Conservation (phyloP, 2,329 filamentous ascomycete species). For the Aspergillus quadrilineatus region DNA sequence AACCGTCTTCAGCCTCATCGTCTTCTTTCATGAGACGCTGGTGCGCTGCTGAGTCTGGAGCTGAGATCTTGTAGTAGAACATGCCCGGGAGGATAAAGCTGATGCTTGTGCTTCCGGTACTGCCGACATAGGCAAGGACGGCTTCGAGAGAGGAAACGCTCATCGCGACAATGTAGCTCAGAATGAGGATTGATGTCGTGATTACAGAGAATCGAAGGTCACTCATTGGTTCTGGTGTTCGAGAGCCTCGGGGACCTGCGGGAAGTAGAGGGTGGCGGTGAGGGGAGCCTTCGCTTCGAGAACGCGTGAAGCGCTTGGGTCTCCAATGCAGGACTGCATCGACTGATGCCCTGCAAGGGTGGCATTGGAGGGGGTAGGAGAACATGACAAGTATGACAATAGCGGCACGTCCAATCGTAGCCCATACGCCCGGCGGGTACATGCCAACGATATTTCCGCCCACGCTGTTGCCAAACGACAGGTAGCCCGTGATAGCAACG, state of each 20-base stretch:
- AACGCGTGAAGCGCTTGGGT: slow-evolving; percentile 48
- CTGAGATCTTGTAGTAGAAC: slow-evolving; percentile 98
- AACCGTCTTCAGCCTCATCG: slow-evolving; percentile 65
- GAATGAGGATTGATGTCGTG: slow-evolving; percentile 78
- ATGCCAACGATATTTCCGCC: slow-evolving; percentile 91
- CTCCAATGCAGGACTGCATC: slow-evolving; percentile 95
- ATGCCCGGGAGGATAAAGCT: slow-evolving; percentile 94
- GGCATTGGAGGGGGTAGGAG: slow-evolving; percentile 91
- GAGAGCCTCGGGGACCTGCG: slow-evolving; percentile 32
- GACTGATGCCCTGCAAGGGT: slow-evolving; percentile 91
- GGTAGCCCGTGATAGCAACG: slow-evolving; percentile 90
- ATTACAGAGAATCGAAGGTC: slow-evolving; percentile 87
- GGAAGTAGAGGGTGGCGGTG: slow-evolving; percentile 44
- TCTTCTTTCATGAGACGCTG: slow-evolving; percentile 88
- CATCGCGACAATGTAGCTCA: slow-evolving; percentile 85
- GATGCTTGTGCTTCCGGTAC: slow-evolving; percentile 90
- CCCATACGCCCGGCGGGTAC: slow-evolving; percentile 75
- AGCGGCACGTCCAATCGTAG: slow-evolving; percentile 89
- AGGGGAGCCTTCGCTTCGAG: slow-evolving; percentile 43
- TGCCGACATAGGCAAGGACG: slow-evolving; percentile 91
- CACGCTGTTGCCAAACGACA: slow-evolving; percentile 89
- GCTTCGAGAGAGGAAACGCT: slow-evolving; percentile 86
- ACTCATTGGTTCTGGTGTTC: slow-evolving; percentile 66
- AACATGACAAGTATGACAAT: slow-evolving; percentile 97
- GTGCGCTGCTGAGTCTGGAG: slow-evolving; percentile 81